These are phyloP conservation scores for Fusarium dlaminii DNA, from an alignment of 2,329 filamentous ascomycete genomes.

Conservation along the genomic window DNA sequence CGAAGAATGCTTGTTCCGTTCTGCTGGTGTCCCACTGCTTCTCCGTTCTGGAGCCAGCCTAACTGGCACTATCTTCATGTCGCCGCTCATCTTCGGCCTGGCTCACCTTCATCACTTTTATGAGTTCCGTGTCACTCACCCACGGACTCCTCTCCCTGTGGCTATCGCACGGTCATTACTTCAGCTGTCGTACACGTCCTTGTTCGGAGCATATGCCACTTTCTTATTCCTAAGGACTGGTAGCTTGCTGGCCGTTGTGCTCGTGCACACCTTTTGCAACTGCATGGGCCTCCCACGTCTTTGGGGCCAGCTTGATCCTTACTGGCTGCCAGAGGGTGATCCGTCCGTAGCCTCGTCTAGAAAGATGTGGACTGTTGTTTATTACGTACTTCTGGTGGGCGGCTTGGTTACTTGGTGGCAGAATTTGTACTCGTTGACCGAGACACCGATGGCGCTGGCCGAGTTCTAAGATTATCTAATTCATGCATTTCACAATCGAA, in stretches of 20 bases:
- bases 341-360: conserved; percentile 35
- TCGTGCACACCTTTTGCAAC: conserved; percentile 91
- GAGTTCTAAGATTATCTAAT: conserved; percentile 39
- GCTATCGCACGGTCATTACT: conserved; percentile 78
- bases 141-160: conserved; percentile 69
- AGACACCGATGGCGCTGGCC: conserved; percentile 50
- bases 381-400: conserved; percentile 79
- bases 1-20: conserved; percentile 94
- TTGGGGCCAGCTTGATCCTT: conserved; percentile 77
- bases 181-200: conserved; percentile 88
- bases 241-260: conserved; percentile 77
- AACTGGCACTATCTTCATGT: conserved; percentile 75
- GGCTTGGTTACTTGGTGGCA: conserved; percentile 79
- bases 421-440: conserved; percentile 76
- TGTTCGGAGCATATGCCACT: conserved; percentile 93
- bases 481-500: conserved; percentile 5
- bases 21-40: conserved; percentile 84
- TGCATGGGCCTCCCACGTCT: conserved; percentile 87
- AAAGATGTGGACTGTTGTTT: conserved; percentile 74
- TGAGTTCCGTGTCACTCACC: conserved; percentile 87
- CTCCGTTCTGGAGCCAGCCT: conserved; percentile 71
- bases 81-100: conserved; percentile 89
- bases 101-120: conserved; percentile 97
- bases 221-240: conserved; percentile 90
- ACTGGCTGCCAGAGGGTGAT: conserved; percentile 48